These are phyloP conservation scores for Pulveroboletus sp. DNA, from an alignment of 768 basidiomycete species.

Conservation along the genomic window DNA sequence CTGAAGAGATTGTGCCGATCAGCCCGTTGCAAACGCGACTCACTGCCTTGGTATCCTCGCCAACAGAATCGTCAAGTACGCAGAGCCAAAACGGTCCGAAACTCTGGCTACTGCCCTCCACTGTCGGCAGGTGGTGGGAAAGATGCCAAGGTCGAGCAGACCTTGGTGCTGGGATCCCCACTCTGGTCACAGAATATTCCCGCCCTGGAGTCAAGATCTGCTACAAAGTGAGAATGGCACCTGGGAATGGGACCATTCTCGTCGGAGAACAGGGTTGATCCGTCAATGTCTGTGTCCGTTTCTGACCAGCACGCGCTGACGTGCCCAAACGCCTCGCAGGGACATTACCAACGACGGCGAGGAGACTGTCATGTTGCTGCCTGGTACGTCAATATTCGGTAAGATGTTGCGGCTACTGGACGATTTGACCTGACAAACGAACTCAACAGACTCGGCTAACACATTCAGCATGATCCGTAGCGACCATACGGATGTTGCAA, in stretches of 20 bases:
- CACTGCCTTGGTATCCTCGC: slow-evolving; percentile 57
- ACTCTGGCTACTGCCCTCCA: slow-evolving; percentile 51
- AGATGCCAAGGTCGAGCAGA: slow-evolving; percentile 21
- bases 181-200: slow-evolving; percentile 33
- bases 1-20: slow-evolving; percentile 68
- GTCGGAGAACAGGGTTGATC: no score
- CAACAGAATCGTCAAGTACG: slow-evolving; percentile 76
- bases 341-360: slow-evolving; percentile 92
- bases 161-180: slow-evolving; percentile 87
- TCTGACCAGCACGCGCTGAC: slow-evolving; percentile 2
- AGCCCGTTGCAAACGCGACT: slow-evolving; percentile 62
- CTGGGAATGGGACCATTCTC: no score
- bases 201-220: no score
- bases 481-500: slow-evolving; percentile 76
- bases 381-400: slow-evolving; percentile 83
- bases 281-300: no score
- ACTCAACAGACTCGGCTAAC: slow-evolving; percentile 62
- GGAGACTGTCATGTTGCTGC: slow-evolving; percentile 86
- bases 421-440: slow-evolving; percentile 19
- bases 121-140: no score
- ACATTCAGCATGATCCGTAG: slow-evolving; percentile 69
- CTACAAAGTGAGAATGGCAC: no score
- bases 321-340: slow-evolving; percentile 34
- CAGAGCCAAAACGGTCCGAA: slow-evolving; percentile 68
- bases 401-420: slow-evolving; percentile 36